Base-by-base conservation (phyloP, 495 filamentous ascomycete genomes). In the Viridothelium virens region DNA sequence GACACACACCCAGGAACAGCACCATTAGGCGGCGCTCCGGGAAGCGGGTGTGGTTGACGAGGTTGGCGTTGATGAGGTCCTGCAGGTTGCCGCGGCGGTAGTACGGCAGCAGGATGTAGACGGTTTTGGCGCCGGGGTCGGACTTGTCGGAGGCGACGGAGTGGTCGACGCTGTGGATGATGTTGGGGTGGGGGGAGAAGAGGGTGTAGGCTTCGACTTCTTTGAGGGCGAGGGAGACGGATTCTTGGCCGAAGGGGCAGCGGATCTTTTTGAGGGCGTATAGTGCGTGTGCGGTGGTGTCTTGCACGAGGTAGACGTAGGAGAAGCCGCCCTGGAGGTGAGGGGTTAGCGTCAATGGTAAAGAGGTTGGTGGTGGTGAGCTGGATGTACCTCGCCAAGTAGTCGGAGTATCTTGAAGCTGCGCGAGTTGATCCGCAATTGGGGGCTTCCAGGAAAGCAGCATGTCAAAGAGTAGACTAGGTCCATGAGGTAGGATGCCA, bases 261-360 rank as follows among this genome's bases (percentile, higher is more conserved):
- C 93, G 87, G 74, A 98, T 98, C 80, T 97, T 97, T 79, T 98
- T 98, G 39, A 98, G 85, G 6, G 94, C 94, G 79, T 92, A 96
- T 48, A 97, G 83, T 67, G 90, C 84, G 33, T 89, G 87, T 62
- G 84, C 88, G 38, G 83, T 79, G 53, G 88, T 92, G 73, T 95
- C 91, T 83, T 97, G 90, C 38, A 98, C 94, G 64, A 98, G 89
- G 78, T 98, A 98, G 67, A 98, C 94, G 75, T 97, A 97, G 70
- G 90, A 94, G 82, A 97, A 98, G 67, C 94, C 93, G 76, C 93
- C 93, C 86, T 93, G 73, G 67, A 37, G 31, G 14, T 56, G 31
- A 2, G 1, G 44, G 44, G 59, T 67, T 66, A 65, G 41, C 25
- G 16, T 31, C 67, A 16, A 63, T 31, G 44, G 61, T 25, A 59